Conservation (phyloP, 2,329 filamentous ascomycete genomes). For the Ilyonectria robusta region DNA sequence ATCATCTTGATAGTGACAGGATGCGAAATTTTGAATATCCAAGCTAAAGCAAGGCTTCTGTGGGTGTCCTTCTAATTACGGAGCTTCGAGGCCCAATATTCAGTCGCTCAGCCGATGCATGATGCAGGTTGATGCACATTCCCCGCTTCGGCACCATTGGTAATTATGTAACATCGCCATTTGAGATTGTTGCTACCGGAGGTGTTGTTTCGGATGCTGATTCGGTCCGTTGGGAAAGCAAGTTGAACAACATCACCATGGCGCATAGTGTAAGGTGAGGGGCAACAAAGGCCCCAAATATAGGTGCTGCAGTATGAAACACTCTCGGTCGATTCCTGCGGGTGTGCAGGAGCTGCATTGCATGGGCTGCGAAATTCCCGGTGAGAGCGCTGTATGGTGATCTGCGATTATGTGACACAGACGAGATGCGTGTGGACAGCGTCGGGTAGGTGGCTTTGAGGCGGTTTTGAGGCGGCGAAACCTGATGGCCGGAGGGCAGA, state of each 20-base stretch:
- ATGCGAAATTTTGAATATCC: background rate
- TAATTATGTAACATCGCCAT: too few species aligned
- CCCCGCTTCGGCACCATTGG: background rate
- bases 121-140: background rate
- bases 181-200: background rate
- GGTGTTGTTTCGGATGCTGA: background rate
- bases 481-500: too few species aligned
- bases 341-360: background rate
- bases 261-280: too few species aligned
- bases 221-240: background rate
- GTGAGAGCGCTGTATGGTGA: too few species aligned
- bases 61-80: slow-evolving; percentile 15
- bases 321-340: background rate
- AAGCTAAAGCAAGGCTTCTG: background rate
- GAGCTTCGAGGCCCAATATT: slow-evolving; percentile 3
- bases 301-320: background rate
- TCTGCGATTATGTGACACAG: background rate
- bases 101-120: background rate
- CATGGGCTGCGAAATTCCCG: background rate
- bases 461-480: background rate
- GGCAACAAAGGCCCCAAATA: background rate
- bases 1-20: background rate
- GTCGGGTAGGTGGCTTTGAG: background rate
- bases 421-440: background rate
- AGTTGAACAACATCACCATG: background rate